Evolutionary conservation across 108 stramenopile species (phyloP), one percentile per base, ranked within the genome.

Genomic region (Mediolabrus comicus): DNA sequence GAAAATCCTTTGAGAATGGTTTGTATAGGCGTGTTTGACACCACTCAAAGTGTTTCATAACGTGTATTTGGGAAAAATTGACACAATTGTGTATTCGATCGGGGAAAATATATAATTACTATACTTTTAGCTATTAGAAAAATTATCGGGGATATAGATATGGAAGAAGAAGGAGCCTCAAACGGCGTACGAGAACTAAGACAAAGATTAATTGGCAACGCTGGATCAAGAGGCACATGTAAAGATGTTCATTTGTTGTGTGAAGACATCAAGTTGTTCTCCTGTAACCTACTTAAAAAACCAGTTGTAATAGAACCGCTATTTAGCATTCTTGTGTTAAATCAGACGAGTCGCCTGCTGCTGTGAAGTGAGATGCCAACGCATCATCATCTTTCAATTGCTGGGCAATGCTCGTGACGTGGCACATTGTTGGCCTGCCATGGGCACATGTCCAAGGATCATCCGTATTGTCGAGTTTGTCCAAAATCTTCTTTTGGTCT

Each of bases 361-460:
- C 41, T 17, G 41, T 17, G 16, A 17, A 43, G 59, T 84, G 65
- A 9, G 52, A 65, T 8, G 62, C 65, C 17, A 75, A 67, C 11
- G 38, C 46, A 34, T 81, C 87, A 77, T 95, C 94, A 2, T 82
- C 68, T 34, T 63, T 30, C 34, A 92, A 39, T 9, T 63, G 59
- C 10, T 77, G 46, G 34, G 58, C 32, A 41, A 96, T 28, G 58
- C 87, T 83, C 27, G 76, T 72, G 4, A 97, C 88, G 63, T 98
- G 97, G 12, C 88, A 62, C 85, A 97, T 83, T 13, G 97, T 98
- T 14, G 97, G 96, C 35, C 74, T 70, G 3, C 91, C 91, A 28
- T 92, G 91, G 1, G 80, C 70, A 57, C 98, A 98, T 51, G 92
- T 96, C 96, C 96, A 98, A 13, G 98, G 98, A 56, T 91, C 84